Evolutionary conservation across 2,329 filamentous ascomycete genomes (phyloP), one percentile per base, ranked within the genome.

Genomic region (Coniochaeta pulveracea): DNA sequence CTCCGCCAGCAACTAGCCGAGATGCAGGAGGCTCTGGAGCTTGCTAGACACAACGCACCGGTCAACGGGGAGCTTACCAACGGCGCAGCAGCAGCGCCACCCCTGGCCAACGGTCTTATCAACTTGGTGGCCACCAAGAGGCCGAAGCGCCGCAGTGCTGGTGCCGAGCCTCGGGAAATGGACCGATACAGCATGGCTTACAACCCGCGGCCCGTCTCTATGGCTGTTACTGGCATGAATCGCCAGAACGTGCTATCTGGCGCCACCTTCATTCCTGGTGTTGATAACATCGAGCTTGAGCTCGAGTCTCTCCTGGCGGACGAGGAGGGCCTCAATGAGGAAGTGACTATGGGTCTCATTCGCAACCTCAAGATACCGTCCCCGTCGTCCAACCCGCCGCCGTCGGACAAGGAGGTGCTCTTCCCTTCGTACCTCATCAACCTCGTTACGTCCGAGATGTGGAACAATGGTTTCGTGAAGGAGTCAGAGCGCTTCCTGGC

Each of bases 381-480:
- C 9, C 89, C 91, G 28, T 84, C 78, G 51, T 80, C 83, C 21
- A 89, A 76, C 34, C 88, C 89, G 14, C 81, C 88, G 34, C 89
- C 91, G 9, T 94, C 86, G 12, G 91, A 98, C 61, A 98, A 98
- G 65, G 91, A 98, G 57, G 89, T 98, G 15, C 70, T 98, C 34
- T 98, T 98, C 79, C 91, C 91, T 21, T 89, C 91, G 8, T 98
- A 96, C 57, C 78, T 98, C 47, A 98, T 98, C 67, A 98, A 98
- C 59, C 71, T 98, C 40, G 91, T 98, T 42, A 98, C 91, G 10
- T 96, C 88, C 11, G 91, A 98, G 64, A 98, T 98, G 91, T 98
- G 91, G 91, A 98, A 98, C 66, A 98, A 98, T 49, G 91, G 91
- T 29, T 98, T 95, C 53, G 91, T 98, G 48, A 98, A 98, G 66